Evolutionary conservation across 306 rosid species (phyloP).

Genomic region (Morella rubra): DNA sequence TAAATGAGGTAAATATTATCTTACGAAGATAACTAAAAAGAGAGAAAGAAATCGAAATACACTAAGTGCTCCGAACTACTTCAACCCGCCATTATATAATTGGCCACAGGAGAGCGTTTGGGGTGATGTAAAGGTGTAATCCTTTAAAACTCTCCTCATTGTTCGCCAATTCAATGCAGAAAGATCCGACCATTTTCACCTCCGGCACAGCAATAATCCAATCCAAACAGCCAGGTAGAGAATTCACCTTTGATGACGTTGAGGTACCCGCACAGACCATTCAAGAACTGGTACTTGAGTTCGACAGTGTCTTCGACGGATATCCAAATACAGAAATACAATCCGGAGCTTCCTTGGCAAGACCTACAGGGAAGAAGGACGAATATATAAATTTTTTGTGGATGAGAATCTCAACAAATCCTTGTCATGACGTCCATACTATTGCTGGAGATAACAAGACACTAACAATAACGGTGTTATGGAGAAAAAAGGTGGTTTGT

Average conservation of each 20-base stretch:
- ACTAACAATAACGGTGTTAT: too few relatives aligned
- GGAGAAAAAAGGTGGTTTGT: too few relatives aligned
- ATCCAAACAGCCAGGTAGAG: constrained; percentile 29
- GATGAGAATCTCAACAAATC: not conserved
- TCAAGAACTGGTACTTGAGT: constrained; percentile 42
- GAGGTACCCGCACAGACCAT: constrained; percentile 33
- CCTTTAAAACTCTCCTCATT: constrained; percentile 32
- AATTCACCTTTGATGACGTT: constrained; percentile 24
- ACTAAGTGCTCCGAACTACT: constrained; percentile 22
- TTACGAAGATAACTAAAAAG: constrained; percentile 25
- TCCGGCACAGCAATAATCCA: constrained; percentile 37
- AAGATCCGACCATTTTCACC: constrained; percentile 29
- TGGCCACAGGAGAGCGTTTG: constrained; percentile 28
- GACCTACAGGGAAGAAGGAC: constrained; percentile 38
- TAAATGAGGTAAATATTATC: constrained; percentile 19
- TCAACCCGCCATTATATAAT: constrained; percentile 34
- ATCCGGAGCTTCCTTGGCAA: constrained; percentile 38
- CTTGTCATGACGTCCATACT: too few relatives aligned
- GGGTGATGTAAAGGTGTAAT: constrained; percentile 38
- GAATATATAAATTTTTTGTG: not conserved
- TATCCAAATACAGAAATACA: constrained; percentile 35
- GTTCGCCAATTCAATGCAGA: constrained; percentile 37
- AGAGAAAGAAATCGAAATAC: not conserved
- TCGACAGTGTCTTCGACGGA: constrained; percentile 31
- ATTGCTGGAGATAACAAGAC: too few relatives aligned